Evolutionary conservation across 371 early-diverging fungal species (phyloP).

Genomic region (Mortierella sp.): DNA sequence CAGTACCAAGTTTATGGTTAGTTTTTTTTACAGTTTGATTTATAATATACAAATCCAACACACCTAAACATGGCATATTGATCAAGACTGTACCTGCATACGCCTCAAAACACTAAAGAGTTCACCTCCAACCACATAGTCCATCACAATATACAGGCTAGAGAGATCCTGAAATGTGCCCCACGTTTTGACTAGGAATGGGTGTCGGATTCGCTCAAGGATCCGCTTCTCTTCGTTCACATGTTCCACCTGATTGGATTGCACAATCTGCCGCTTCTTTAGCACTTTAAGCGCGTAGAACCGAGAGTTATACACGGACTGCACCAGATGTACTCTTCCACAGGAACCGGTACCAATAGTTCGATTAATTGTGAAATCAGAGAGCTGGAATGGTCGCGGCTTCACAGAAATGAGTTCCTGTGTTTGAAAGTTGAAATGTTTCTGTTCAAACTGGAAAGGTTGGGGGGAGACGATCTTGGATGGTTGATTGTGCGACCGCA

Average conservation of each 20-base stretch:
- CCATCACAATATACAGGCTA: slow-evolving; percentile 88
- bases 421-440: slow-evolving; percentile 56
- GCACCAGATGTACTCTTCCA: slow-evolving; percentile 93
- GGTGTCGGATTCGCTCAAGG: slow-evolving; percentile 76
- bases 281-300: slow-evolving; percentile 93
- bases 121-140: slow-evolving; percentile 95
- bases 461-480: slow-evolving; percentile 55
- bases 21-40: not conserved
- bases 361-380: slow-evolving; percentile 66
- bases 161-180: slow-evolving; percentile 84
- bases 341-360: slow-evolving; percentile 96
- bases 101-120: slow-evolving; percentile 77
- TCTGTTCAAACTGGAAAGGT: slow-evolving; percentile 56
- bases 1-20: not conserved
- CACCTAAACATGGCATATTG: too few species aligned
- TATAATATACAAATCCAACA: not conserved
- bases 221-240: slow-evolving; percentile 90
- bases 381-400: slow-evolving; percentile 64
- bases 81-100: slow-evolving; percentile 47
- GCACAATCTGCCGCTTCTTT: slow-evolving; percentile 82
- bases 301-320: slow-evolving; percentile 69
- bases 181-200: slow-evolving; percentile 87
- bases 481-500: slow-evolving; percentile 11
- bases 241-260: slow-evolving; percentile 90
- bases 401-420: slow-evolving; percentile 61